Evolutionary conservation across 73 alveolate genomes (phyloP).

Genomic region (Blepharisma japonicum): DNA sequence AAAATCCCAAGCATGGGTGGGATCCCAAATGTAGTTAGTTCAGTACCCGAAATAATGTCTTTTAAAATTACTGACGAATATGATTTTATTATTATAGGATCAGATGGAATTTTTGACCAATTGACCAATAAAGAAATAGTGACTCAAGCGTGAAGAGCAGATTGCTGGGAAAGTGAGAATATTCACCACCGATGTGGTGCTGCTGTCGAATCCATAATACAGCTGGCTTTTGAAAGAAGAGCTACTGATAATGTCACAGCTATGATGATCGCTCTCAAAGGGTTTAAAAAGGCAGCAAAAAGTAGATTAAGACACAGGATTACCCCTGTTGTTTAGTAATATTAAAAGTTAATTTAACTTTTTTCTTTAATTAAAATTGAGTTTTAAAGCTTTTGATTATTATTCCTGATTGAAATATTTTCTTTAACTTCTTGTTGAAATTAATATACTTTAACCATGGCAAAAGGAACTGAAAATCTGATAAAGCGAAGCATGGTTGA

Average conservation of each 20-base stretch:
- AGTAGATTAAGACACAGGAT: conserved; percentile 36
- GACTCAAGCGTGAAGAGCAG: not conserved
- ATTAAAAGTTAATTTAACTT: conserved; percentile 14
- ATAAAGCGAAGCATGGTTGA: too few relatives aligned
- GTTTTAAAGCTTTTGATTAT: too few relatives aligned
- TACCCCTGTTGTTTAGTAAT: not conserved
- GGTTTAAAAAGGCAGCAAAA: conserved; percentile 32
- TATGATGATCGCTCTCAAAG: conserved; percentile 55
- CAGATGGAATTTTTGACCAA: conserved; percentile 83
- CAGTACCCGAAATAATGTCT: conserved; percentile 68
- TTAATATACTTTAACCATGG: too few relatives aligned
- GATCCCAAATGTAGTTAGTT: conserved; percentile 43
- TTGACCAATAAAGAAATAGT: conserved; percentile 49
- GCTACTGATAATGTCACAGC: conserved; percentile 80
- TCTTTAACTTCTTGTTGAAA: too few relatives aligned
- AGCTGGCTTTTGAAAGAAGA: conserved; percentile 74
- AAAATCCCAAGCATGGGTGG: conserved; percentile 59
- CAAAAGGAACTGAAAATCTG: too few relatives aligned
- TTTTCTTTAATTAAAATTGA: not conserved
- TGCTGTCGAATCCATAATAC: conserved; percentile 83
- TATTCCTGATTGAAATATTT: too few relatives aligned
- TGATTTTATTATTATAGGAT: conserved; percentile 78
- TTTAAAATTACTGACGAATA: conserved; percentile 58
- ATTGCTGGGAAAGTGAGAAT: conserved; percentile 41
- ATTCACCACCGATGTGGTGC: conserved; percentile 79